Conservation (phyloP, 495 filamentous ascomycete genomes). For the Neurospora sp. region DNA sequence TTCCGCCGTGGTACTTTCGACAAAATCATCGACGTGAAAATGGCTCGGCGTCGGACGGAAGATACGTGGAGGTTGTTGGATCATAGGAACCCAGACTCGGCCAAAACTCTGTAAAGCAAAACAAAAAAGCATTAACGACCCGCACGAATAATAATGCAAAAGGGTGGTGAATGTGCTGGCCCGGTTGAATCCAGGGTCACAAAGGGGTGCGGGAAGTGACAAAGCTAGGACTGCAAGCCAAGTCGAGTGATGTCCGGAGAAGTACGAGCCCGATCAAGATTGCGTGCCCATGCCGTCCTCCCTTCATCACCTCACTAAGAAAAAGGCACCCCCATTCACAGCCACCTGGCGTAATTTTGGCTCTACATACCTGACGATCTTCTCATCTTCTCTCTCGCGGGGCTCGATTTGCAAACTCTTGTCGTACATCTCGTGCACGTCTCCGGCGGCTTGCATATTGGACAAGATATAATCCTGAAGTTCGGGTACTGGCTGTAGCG, state of each 20-base stretch:
- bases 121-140: constrained; percentile 1
- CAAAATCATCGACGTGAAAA: not conserved
- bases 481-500: constrained; percentile 77
- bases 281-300: not conserved
- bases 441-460: constrained; percentile 86
- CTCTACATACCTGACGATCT: constrained; percentile 47
- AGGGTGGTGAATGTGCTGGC: not conserved
- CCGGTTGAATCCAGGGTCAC: not conserved
- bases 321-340: not conserved
- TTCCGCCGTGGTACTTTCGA: not conserved
- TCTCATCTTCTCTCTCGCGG: constrained; percentile 89
- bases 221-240: not conserved
- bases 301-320: not conserved
- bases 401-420: constrained; percentile 87
- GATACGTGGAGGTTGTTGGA: not conserved
- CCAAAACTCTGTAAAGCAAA: constrained; percentile 28
- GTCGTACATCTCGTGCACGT: constrained; percentile 99
- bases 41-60: not conserved
- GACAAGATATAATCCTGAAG: constrained; percentile 94
- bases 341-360: not conserved
- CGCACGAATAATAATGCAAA: not conserved
- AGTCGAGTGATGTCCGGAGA: not conserved
- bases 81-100: constrained; percentile 40
- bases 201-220: not conserved
- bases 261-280: not conserved